phyloP scores from a whole-genome alignment of 2,329 filamentous ascomycete genomes.

The Sarocladiaceae sp. region DNA sequence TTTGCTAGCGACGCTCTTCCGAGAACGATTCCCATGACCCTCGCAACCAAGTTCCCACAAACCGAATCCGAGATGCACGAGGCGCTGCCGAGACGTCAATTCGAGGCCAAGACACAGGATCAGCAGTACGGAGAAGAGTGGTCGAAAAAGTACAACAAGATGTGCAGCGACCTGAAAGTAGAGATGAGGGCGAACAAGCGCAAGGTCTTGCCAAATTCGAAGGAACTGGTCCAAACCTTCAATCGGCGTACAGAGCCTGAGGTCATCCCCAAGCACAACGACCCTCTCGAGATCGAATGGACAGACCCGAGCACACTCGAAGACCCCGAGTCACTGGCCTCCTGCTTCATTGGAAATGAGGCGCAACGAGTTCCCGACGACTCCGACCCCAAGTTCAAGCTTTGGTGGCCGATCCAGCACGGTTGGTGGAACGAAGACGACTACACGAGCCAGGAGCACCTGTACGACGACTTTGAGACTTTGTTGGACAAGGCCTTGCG shows the following conservation, averaged over 20 bases:
- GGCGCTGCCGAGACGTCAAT: slow-evolving; percentile 66
- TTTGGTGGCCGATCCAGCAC: slow-evolving; percentile 85
- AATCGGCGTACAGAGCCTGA: slow-evolving; percentile 81
- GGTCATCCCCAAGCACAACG: slow-evolving; percentile 88
- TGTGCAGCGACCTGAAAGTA: slow-evolving; percentile 80
- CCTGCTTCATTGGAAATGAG: slow-evolving; percentile 72
- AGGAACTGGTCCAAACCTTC: slow-evolving; percentile 91
- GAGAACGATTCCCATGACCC: slow-evolving; percentile 88
- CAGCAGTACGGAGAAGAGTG: slow-evolving; percentile 83
- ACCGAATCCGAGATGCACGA: slow-evolving; percentile 81
- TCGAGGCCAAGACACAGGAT: slow-evolving; percentile 57
- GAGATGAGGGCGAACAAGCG: slow-evolving; percentile 92
- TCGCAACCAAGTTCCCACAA: slow-evolving; percentile 70
- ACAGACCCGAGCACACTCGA: slow-evolving; percentile 68
- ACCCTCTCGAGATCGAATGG: slow-evolving; percentile 91
- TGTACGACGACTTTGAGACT: slow-evolving; percentile 76
- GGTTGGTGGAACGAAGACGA: slow-evolving; percentile 89
- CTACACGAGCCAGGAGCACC: slow-evolving; percentile 70
- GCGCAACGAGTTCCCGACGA: slow-evolving; percentile 84
- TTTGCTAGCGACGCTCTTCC: slow-evolving; percentile 93
- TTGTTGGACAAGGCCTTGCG: slow-evolving; percentile 82
- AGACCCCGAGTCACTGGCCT: slow-evolving; percentile 53
- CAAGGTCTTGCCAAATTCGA: slow-evolving; percentile 93
- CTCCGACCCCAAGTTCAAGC: slow-evolving; percentile 81
- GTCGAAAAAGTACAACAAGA: slow-evolving; percentile 67